A percentile compares a stretch with the other conserved stretches of the same genome.
Evolutionary conservation across 2,329 filamentous ascomycete genomes (phyloP).

Genomic region (Cordyceps tenuipes): DNA sequence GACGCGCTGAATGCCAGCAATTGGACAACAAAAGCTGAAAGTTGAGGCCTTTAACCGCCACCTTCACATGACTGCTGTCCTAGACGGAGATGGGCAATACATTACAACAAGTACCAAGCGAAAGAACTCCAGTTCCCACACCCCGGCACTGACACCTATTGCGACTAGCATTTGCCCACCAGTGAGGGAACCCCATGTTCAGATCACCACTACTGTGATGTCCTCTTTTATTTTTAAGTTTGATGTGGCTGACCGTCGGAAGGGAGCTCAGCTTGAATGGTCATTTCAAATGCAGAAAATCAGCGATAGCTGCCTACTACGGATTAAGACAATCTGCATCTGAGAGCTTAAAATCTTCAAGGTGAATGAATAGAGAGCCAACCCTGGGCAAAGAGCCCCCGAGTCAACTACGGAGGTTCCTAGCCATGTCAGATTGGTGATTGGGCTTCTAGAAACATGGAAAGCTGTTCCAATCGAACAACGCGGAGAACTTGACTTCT

Average conservation of each 20-base stretch:
- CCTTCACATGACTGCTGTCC: no score
- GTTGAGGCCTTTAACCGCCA: no score
- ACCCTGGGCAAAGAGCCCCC: not conserved
- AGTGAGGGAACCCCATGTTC: not conserved
- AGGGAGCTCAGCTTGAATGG: no score
- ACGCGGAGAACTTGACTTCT: not conserved
- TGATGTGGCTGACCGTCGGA: not conserved
- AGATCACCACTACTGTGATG: not conserved
- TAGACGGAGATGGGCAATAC: no score
- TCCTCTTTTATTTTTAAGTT: not conserved
- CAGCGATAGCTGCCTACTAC: not conserved
- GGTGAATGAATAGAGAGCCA: not conserved
- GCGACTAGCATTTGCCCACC: slow-evolving; percentile 1
- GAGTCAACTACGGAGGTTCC: no score
- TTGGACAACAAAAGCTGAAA: no score
- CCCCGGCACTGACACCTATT: not conserved
- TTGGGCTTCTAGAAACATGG: not conserved
- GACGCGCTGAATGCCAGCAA: no score
- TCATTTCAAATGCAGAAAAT: not conserved
- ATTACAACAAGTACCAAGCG: not conserved
- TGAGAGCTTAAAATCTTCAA: not conserved
- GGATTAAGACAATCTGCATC: not conserved
- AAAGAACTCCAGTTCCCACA: not conserved
- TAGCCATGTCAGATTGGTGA: not conserved
- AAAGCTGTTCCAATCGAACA: not conserved